Evolutionary conservation across 306 rosid species (phyloP), one percentile per base, ranked within the genome.

Genomic region (Cucumis hystrix): DNA sequence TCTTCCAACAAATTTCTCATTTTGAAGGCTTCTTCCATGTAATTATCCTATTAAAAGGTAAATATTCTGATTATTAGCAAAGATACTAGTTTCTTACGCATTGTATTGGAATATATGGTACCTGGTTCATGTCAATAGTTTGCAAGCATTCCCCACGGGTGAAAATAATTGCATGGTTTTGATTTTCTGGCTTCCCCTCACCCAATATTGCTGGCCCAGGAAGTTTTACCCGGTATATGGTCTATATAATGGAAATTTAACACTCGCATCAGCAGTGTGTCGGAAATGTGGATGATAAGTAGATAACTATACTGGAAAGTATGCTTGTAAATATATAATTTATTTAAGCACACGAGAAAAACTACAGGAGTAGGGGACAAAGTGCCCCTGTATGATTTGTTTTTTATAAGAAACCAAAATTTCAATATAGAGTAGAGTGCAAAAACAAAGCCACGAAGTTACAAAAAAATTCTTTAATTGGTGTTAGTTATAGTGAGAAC

Each of bases 81-180:
- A 66, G 45, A 37, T 75, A 55, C 57, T 23, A 56, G 69, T 76
- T 52, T 23, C 66, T 18, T 18, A 71, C 13, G 57, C 16, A 56
- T 13, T 54, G 45, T 43, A 47, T 23, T 13, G 57, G 59, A 15
- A 70, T 47, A 70, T 21, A 15, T 25, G 51, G 59, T 28, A 95
- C 97, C 97, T 95, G 98, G 80, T 92, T 95, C 98, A 95, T 95
- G 86, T 95, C 98, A 66, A 95, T 95, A 61, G 97, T 88, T 85
- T 95, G 97, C 91, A 95, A 89, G 83, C 97, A 91, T 85, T 95
- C 98, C 49, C 98, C 98, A 21, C 97, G 97, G 37, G 98, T 95
- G 84, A 95, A 95, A 85, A 95, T 92, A 82, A 95, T 92, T 80
- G 98, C 97, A 82, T 95, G 98, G 78, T 95, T 95, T 85, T 95